Percentiles rank a stretch among this genome's conserved stretches.
phyloP scores from a whole-genome alignment of 805 yeast genomes.

The Metschnikowia gelsemii region DNA sequence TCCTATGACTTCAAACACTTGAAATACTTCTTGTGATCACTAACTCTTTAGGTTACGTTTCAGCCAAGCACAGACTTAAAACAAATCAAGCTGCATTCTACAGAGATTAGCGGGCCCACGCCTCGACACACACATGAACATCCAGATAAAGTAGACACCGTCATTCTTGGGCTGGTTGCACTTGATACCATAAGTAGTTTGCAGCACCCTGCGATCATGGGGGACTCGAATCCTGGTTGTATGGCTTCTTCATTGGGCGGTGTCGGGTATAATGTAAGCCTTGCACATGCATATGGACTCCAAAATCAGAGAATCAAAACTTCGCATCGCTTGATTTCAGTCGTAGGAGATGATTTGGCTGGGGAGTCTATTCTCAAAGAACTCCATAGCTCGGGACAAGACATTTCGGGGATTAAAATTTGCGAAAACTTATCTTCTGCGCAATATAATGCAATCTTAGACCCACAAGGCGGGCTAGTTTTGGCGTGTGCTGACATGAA shows the following conservation, averaged over 20 bases:
- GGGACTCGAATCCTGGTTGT: conserved; percentile 75
- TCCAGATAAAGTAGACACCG: conserved; percentile 25
- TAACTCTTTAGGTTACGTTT: conserved; percentile 7
- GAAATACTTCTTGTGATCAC: not conserved
- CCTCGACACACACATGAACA: too few relatives aligned
- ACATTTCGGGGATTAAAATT: conserved; percentile 41
- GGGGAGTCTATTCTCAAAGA: conserved; percentile 42
- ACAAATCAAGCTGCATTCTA: not conserved
- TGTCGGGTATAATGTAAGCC: conserved; percentile 75
- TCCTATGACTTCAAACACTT: not conserved
- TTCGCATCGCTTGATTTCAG: conserved; percentile 49
- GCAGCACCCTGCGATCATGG: conserved; percentile 24
- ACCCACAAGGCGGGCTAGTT: conserved; percentile 57
- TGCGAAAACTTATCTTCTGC: conserved; percentile 46
- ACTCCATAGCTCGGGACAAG: conserved; percentile 28
- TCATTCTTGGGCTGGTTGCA: conserved; percentile 75
- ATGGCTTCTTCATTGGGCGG: conserved; percentile 69
- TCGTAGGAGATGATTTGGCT: conserved; percentile 58
- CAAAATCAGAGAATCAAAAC: conserved; percentile 8
- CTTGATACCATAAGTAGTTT: conserved; percentile 65
- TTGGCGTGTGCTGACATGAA: conserved; percentile 86
- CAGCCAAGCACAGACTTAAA: conserved; percentile 14
- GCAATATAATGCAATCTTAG: conserved; percentile 71
- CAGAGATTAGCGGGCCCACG: not conserved
- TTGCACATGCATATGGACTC: conserved; percentile 50